These are phyloP conservation scores for Sporopachydermia quercuum DNA, from an alignment of 805 yeast genomes.

Conservation along the genomic window DNA sequence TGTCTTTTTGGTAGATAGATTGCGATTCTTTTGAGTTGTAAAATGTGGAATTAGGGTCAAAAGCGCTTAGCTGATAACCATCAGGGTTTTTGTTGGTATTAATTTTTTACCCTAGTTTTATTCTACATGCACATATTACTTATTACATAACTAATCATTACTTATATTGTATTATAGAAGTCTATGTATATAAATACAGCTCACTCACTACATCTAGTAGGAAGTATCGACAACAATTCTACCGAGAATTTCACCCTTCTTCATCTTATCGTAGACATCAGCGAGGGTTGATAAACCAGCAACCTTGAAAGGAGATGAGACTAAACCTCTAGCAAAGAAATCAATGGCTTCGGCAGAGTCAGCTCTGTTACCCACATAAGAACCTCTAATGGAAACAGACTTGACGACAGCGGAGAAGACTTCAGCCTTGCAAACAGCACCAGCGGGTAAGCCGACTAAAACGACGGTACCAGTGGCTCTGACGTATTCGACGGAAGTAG, in stretches of 20 bases:
- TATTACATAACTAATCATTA: too few species aligned
- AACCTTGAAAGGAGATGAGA: constrained; percentile 38
- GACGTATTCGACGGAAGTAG: constrained; percentile 30
- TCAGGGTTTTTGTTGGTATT: too few species aligned
- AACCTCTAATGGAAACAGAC: constrained; percentile 38
- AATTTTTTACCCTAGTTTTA: too few species aligned
- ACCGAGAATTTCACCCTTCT: constrained; percentile 47
- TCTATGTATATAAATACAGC: too few species aligned
- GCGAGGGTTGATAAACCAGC: constrained; percentile 39
- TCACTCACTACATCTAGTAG: constrained; percentile 21
- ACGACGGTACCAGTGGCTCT: constrained; percentile 43
- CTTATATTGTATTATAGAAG: too few species aligned
- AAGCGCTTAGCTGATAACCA: too few species aligned
- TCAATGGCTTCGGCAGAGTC: constrained; percentile 46
- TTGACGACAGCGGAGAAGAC: constrained; percentile 42
- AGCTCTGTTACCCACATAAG: constrained; percentile 47
- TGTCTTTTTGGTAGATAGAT: background rate
- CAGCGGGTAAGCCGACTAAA: constrained; percentile 49
- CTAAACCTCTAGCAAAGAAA: constrained; percentile 36
- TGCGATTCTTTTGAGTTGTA: too few species aligned
- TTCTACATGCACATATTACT: too few species aligned
- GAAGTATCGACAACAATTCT: constrained; percentile 49
- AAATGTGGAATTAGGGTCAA: too few species aligned
- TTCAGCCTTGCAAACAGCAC: constrained; percentile 34
- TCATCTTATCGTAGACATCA: constrained; percentile 36